Percentiles rank a stretch among this genome's conserved stretches.
Conservation (phyloP, 2,329 filamentous ascomycete species). For the Colletotrichum ledebouriae region DNA sequence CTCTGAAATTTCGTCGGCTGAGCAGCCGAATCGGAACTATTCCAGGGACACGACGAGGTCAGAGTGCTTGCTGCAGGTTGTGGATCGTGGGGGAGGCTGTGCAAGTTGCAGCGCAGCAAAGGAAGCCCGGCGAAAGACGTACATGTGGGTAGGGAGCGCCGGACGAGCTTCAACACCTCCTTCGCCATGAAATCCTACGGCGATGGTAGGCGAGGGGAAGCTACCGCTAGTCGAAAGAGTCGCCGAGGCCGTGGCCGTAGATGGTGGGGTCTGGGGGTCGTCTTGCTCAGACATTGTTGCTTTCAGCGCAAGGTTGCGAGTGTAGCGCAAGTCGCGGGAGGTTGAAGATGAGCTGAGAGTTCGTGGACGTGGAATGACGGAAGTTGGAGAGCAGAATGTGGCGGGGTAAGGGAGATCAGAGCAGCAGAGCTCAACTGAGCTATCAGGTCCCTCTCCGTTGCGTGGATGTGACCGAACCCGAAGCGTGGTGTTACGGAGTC, state of each 20-base stretch:
- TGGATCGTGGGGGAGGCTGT: constrained; percentile 43
- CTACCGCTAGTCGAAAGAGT: constrained; percentile 19
- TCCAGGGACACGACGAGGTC: constrained; percentile 30
- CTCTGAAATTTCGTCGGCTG: constrained; percentile 59
- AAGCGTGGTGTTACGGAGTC: constrained; percentile 9
- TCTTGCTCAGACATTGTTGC: constrained; percentile 27
- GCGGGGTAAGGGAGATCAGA: constrained; percentile 14
- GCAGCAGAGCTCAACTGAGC: constrained; percentile 18
- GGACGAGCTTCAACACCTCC: constrained; percentile 47
- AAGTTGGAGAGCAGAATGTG: constrained; percentile 21
- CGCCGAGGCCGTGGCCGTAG: constrained; percentile 38
- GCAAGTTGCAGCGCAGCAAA: constrained; percentile 37
- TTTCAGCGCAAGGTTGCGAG: constrained; percentile 20
- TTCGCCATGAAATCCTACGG: constrained; percentile 40
- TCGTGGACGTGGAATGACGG: constrained; percentile 12
- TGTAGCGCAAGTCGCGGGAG: background rate
- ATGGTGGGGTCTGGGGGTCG: constrained; percentile 29
- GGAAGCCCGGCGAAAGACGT: constrained; percentile 48
- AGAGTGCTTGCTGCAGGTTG: constrained; percentile 24
- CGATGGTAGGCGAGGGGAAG: constrained; percentile 41
- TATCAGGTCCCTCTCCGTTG: background rate
- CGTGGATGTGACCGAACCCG: too few species aligned
- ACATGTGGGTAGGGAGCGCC: constrained; percentile 57
- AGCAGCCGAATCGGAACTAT: constrained; percentile 42
- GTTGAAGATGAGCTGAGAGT: background rate